These are phyloP conservation scores for Dendrobium huoshanense DNA, from an alignment of 106 monocot genomes.

Conservation along the genomic window DNA sequence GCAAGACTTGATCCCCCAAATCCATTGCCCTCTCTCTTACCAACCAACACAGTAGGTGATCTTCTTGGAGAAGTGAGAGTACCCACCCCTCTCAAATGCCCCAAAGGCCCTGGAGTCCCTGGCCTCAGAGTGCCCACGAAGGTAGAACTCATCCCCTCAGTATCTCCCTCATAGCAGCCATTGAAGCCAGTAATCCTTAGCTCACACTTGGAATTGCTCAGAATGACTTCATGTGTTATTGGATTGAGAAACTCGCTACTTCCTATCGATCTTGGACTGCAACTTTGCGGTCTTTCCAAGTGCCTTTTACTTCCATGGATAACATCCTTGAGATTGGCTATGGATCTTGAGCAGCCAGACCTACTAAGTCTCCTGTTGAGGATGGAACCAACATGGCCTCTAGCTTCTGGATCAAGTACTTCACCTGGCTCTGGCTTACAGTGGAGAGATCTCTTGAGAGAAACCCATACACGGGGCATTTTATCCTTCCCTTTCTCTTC, in stretches of 20 bases:
- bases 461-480: conserved; percentile 32
- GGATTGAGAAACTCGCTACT: conserved; percentile 86
- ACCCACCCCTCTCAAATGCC: conserved; percentile 23
- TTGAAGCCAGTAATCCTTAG: conserved; percentile 50
- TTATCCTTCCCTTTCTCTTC: conserved; percentile 3
- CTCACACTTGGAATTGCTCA: conserved; percentile 68
- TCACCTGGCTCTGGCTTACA: conserved; percentile 72
- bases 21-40: too few species aligned
- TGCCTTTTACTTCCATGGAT: conserved; percentile 85
- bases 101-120: conserved; percentile 65
- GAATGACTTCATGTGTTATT: conserved; percentile 67
- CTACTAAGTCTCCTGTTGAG: conserved; percentile 40
- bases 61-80: conserved; percentile 45
- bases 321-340: conserved; percentile 77
- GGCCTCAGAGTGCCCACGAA: conserved; percentile 65
- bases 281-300: conserved; percentile 52
- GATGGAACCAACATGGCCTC: conserved; percentile 23
- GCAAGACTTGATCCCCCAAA: conserved; percentile 6
- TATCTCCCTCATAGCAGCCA: background rate
- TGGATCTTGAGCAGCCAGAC: conserved; percentile 81
- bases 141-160: conserved; percentile 13
- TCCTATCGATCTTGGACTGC: conserved; percentile 78
- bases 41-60: conserved; percentile 10
- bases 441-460: conserved; percentile 69
- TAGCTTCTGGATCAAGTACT: conserved; percentile 58